A percentile compares a stretch with the other conserved stretches of the same genome.
Evolutionary conservation across 1,284 basidiomycete species (phyloP).

Genomic region (Phellopilus nigrolimitatus): DNA sequence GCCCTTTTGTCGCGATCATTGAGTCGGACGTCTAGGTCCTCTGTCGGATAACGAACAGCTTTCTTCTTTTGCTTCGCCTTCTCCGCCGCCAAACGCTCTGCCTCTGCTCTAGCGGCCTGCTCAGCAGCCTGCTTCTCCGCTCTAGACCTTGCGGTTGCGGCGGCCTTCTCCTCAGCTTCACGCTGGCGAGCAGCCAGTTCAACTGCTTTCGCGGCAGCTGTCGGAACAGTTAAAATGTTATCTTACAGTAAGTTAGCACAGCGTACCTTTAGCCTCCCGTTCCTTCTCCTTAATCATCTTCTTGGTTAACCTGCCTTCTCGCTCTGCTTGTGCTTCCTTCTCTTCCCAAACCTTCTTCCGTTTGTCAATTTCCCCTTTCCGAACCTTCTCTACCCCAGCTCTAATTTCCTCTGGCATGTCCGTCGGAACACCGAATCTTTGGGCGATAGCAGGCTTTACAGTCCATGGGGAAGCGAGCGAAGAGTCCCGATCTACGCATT

Average conservation of each 20-base stretch:
- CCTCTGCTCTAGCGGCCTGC: conserved; percentile 63
- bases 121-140: conserved; percentile 48
- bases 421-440: conserved; percentile 77
- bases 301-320: conserved; percentile 58
- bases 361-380: conserved; percentile 86
- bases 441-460: conserved; percentile 82
- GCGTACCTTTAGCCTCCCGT: conserved; percentile 67
- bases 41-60: conserved; percentile 79
- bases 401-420: conserved; percentile 84
- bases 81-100: conserved; percentile 62
- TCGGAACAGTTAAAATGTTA: conserved; percentile 16
- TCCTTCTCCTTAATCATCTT: conserved; percentile 75
- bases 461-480: conserved; percentile 93
- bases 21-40: conserved; percentile 77
- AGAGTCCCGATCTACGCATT: conserved; percentile 87
- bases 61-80: conserved; percentile 77
- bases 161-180: conserved; percentile 54
- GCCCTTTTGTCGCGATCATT: conserved; percentile 75
- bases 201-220: conserved; percentile 34
- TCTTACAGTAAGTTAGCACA: background rate
- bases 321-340: conserved; percentile 43
- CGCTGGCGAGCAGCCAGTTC: conserved; percentile 57
- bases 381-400: conserved; percentile 71
- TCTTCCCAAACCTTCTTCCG: conserved; percentile 85
- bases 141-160: conserved; percentile 25